Evolutionary conservation across 306 rosid genomes (phyloP).

Genomic region (Prunus campanulata): DNA sequence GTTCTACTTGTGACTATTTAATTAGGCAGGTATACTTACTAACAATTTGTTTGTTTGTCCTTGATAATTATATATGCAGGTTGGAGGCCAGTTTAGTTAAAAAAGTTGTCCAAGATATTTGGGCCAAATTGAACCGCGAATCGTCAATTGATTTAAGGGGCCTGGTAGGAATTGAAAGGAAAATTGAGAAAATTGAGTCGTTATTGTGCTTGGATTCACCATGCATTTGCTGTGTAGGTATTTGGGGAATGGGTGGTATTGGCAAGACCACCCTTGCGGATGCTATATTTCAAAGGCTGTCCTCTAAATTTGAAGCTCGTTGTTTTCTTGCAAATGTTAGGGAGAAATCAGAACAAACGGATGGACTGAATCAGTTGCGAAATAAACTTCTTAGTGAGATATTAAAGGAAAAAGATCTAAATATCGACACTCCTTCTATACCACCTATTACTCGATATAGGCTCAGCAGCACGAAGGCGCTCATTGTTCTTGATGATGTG

Average conservation of each 20-base stretch:
- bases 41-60: no score
- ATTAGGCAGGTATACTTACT: no score
- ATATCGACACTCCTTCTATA: background rate
- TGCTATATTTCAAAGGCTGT: background rate
- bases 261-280: background rate
- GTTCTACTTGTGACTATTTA: no score
- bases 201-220: background rate
- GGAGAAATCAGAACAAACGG: background rate
- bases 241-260: no score
- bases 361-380: background rate
- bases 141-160: no score
- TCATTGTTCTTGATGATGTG: conserved; percentile 1
- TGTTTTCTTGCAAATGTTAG: conserved; percentile 8
- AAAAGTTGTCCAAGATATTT: no score
- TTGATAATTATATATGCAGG: no score
- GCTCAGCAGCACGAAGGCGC: background rate
- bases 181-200: no score
- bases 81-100: no score
- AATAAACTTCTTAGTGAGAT: background rate
- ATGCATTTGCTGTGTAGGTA: no score
- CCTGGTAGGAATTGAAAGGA: no score
- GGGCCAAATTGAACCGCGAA: no score
- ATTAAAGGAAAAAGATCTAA: background rate
- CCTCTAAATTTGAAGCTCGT: background rate
- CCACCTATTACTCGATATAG: background rate